Percentiles rank a stretch among this genome's conserved stretches.
These are phyloP conservation scores for Anthostomella pinea DNA, from an alignment of 2,329 filamentous ascomycete genomes.

Conservation along the genomic window DNA sequence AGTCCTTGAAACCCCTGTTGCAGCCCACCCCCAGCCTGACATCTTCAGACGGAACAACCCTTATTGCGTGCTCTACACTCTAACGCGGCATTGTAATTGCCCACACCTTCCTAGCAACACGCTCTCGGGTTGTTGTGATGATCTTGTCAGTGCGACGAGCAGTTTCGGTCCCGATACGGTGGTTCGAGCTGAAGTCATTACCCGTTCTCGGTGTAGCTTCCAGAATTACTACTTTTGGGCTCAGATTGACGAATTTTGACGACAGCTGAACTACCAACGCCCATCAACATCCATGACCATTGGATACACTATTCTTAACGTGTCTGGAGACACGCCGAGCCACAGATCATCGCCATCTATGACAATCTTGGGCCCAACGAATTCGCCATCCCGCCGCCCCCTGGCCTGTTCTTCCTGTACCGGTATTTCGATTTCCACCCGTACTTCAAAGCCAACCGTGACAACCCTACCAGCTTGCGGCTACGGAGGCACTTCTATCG, in stretches of 20 bases:
- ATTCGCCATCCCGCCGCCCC: too few relatives aligned
- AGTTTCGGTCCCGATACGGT: not conserved
- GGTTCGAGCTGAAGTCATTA: not conserved
- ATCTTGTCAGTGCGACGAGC: not conserved
- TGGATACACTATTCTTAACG: too few relatives aligned
- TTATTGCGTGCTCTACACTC: slow-evolving; percentile 21
- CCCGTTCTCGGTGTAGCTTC: not conserved
- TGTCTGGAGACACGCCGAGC: too few relatives aligned
- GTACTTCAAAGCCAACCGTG: not conserved
- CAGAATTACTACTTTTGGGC: slow-evolving; percentile 1
- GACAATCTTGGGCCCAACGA: too few relatives aligned
- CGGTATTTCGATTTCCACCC: not conserved
- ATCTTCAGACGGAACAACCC: slow-evolving; percentile 21
- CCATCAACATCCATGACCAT: too few relatives aligned
- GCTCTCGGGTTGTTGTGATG: slow-evolving; percentile 10
- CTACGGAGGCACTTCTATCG: not conserved
- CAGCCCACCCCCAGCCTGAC: slow-evolving; percentile 15
- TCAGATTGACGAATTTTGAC: slow-evolving; percentile 1
- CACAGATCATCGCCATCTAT: too few relatives aligned
- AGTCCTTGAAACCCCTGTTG: slow-evolving; percentile 17
- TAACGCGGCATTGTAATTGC: slow-evolving; percentile 18
- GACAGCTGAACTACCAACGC: not conserved
- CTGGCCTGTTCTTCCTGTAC: too few relatives aligned
- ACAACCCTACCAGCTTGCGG: not conserved
- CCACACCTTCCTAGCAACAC: slow-evolving; percentile 15